Percentiles rank a stretch among this genome's conserved stretches.
Conservation (phyloP, 140 eudicot species). For the Flaveria floridana region DNA sequence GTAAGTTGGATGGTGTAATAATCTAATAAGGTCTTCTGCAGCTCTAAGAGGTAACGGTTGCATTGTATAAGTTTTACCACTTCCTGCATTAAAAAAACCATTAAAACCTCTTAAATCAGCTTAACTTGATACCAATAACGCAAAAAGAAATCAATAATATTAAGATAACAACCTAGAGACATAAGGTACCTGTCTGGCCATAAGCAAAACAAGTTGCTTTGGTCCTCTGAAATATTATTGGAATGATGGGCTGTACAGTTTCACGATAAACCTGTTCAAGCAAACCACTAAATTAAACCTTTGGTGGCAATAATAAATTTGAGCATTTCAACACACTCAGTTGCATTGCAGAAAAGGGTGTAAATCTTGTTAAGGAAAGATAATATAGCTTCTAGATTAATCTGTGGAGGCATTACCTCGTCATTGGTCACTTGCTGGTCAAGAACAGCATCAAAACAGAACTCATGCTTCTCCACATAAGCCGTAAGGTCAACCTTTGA, state of each 20-base stretch:
- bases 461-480: conserved; percentile 91
- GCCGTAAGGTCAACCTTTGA: conserved; percentile 95
- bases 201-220: conserved; percentile 98
- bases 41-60: conserved; percentile 97
- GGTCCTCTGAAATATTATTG: conserved; percentile 81
- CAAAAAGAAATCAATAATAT: neutral
- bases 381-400: neutral
- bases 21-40: conserved; percentile 88
- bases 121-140: conserved; percentile 17
- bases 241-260: conserved; percentile 95
- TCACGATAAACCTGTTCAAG: conserved; percentile 74
- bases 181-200: conserved; percentile 87
- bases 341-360: neutral
- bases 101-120: conserved; percentile 8
- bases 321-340: conserved; percentile 14
- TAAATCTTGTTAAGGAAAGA: neutral
- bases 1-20: conserved; percentile 74
- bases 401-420: conserved; percentile 54
- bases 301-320: neutral
- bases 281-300: conserved; percentile 20
- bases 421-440: conserved; percentile 84
- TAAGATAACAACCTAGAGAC: conserved; percentile 1
- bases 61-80: conserved; percentile 99
- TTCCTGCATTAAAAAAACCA: conserved; percentile 51
- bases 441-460: conserved; percentile 95